Evolutionary conservation across 208 protist genomes (phyloP).

Genomic region (Trypanosoma vivax): DNA sequence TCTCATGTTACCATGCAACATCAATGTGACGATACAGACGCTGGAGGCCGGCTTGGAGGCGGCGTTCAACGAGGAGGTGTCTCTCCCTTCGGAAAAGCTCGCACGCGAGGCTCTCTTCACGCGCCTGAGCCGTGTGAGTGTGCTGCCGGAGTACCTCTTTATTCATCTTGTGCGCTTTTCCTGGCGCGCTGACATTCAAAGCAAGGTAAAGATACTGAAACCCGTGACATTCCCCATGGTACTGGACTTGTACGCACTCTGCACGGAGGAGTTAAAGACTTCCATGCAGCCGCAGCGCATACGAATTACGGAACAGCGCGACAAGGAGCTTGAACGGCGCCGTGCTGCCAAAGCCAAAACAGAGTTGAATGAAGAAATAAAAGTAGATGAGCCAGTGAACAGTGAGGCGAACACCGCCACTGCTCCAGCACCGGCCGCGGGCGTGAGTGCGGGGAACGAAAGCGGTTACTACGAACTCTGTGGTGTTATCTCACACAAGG

Average conservation of each 20-base stretch:
- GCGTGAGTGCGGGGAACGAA: constrained; percentile 29
- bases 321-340: constrained; percentile 48
- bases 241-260: constrained; percentile 53
- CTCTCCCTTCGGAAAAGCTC: constrained; percentile 39
- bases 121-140: constrained; percentile 35
- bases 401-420: not conserved
- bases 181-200: constrained; percentile 74
- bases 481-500: constrained; percentile 89
- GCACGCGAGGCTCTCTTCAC: constrained; percentile 42
- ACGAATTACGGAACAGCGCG: constrained; percentile 34
- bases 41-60: constrained; percentile 70
- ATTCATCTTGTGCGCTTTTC: constrained; percentile 89
- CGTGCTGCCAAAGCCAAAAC: constrained; percentile 15
- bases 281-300: constrained; percentile 29
- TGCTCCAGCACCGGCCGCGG: constrained; percentile 1
- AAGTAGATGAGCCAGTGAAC: constrained; percentile 7
- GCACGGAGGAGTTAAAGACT: constrained; percentile 50
- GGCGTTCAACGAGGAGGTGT: constrained; percentile 55
- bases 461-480: constrained; percentile 88
- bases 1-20: constrained; percentile 81
- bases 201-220: constrained; percentile 84
- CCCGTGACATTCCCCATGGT: constrained; percentile 73
- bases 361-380: constrained; percentile 12
- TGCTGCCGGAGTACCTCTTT: constrained; percentile 78
- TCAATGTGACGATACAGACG: constrained; percentile 67